Evolutionary conservation across 1,284 basidiomycete species (phyloP).

Genomic region (Ustilago hordei): DNA sequence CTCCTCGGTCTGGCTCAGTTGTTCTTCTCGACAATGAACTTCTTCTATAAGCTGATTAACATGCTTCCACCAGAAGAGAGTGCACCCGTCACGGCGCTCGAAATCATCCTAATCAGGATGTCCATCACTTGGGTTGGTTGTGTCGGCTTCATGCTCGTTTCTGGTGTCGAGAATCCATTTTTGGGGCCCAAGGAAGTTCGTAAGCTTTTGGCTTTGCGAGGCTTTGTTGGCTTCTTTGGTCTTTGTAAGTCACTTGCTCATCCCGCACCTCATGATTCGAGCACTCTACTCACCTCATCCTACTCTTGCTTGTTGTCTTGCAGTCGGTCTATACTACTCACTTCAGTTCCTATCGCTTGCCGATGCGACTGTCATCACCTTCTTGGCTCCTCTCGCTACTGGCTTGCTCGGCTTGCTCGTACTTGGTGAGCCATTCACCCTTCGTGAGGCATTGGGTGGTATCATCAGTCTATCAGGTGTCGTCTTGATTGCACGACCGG

Average conservation of each 20-base stretch:
- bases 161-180: slow-evolving; percentile 76
- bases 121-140: slow-evolving; percentile 70
- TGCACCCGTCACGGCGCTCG: slow-evolving; percentile 42
- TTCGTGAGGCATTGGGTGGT: slow-evolving; percentile 77
- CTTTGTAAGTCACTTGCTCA: slow-evolving; percentile 16
- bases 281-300: background rate
- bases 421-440: slow-evolving; percentile 77
- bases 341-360: slow-evolving; percentile 78
- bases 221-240: slow-evolving; percentile 75
- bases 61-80: slow-evolving; percentile 72
- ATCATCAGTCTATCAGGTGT: slow-evolving; percentile 76
- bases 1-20: slow-evolving; percentile 46
- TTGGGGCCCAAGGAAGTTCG: slow-evolving; percentile 79
- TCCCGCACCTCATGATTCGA: background rate
- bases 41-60: slow-evolving; percentile 76
- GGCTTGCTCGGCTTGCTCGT: slow-evolving; percentile 78
- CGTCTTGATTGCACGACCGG: slow-evolving; percentile 72
- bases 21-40: slow-evolving; percentile 72
- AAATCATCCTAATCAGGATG: slow-evolving; percentile 74
- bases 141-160: slow-evolving; percentile 62
- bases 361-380: slow-evolving; percentile 81
- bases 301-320: background rate
- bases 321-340: slow-evolving; percentile 78
- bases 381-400: slow-evolving; percentile 79
- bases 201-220: slow-evolving; percentile 74